Conservation (phyloP, 2,329 filamentous ascomycete genomes). For the Fusarium sterilihyphosum region DNA sequence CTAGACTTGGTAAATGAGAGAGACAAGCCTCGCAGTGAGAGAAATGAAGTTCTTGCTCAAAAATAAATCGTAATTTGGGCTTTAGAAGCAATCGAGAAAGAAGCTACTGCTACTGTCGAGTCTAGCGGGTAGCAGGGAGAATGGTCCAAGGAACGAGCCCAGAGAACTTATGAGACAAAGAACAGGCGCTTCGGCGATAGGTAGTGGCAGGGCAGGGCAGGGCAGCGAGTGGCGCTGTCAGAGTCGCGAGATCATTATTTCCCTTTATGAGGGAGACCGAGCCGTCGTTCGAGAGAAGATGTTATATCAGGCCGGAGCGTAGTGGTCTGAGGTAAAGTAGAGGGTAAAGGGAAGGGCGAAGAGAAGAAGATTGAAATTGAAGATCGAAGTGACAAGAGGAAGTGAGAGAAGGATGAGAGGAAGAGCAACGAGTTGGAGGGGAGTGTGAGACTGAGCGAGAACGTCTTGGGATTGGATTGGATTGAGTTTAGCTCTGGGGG, state of each 20-base stretch:
- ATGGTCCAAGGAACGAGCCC: conserved; percentile 38
- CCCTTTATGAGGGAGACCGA: conserved; percentile 34
- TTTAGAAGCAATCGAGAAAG: conserved; percentile 30
- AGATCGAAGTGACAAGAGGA: conserved; percentile 40
- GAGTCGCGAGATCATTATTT: conserved; percentile 44
- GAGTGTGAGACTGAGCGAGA: conserved; percentile 33
- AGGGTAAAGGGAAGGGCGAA: conserved; percentile 23
- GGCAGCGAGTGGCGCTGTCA: conserved; percentile 41
- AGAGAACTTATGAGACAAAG: conserved; percentile 46
- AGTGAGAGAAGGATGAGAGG: conserved; percentile 33
- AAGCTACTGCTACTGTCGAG: conserved; percentile 37
- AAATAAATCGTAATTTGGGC: conserved; percentile 18
- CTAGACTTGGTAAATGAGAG: conserved; percentile 19
- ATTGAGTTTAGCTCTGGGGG: conserved; percentile 44
- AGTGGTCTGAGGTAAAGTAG: conserved; percentile 11
- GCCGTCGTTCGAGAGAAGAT: conserved; percentile 34
- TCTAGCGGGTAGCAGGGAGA: conserved; percentile 41
- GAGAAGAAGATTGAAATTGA: conserved; percentile 29
- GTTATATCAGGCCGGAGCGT: conserved; percentile 30
- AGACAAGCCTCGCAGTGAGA: conserved; percentile 17
- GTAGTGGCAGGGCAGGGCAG: conserved; percentile 40
- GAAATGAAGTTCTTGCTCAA: conserved; percentile 9
- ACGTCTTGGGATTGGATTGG: conserved; percentile 43
- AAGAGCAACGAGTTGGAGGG: conserved; percentile 33
- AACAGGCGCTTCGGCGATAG: conserved; percentile 44